Base-by-base conservation (phyloP, 148 eudicot species). In the Cornus controversa region DNA sequence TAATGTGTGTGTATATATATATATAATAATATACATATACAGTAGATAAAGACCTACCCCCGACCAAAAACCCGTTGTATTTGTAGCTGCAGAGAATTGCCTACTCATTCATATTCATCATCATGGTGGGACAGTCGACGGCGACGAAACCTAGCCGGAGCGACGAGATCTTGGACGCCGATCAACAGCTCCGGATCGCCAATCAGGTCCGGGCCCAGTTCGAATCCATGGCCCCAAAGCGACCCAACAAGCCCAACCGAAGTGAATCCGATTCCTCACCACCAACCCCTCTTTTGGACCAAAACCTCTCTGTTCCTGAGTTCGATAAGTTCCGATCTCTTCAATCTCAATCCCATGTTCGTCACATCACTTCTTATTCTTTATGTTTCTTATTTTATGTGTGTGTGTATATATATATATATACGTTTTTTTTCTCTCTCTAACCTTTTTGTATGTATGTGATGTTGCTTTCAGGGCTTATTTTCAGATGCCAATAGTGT, bases 61-160 rank as follows among this genome's bases (percentile, higher is more conserved):
- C 15, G 23, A 1, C 0, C 69, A 1, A 18, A 4, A 24, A 15
- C 1, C 15, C 16, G 45, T 8, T 24, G n/a, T 31, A 31, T 31
- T 31, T 0, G 34, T 5, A 29, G 37, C 6, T 0, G 4, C 18
- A 2, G 8, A 28, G 36, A 8, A 29, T 28, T 1, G 24, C 1
- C 10, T 8, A 1, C 6, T 28, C 10, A 11, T 24, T 27, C 34
- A 36, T 24, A 27, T 0, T 2, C 68, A 37, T 22, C 70, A 42
- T 4, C 72, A 77, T 87, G 87, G 77, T 69, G 66, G 84, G 67
- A 15, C 79, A 71, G 13, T 50, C 57, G 62, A 68, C 84, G 72
- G 85, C 77, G 77, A 80, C 36, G 60, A 90, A 91, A 73, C 96
- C 93, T 0, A 87, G 96, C 87, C 90, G 96, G 53, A 90, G 96